These are phyloP conservation scores for Dendrobium huoshanense DNA, from an alignment of 106 monocot genomes.

Conservation along the genomic window DNA sequence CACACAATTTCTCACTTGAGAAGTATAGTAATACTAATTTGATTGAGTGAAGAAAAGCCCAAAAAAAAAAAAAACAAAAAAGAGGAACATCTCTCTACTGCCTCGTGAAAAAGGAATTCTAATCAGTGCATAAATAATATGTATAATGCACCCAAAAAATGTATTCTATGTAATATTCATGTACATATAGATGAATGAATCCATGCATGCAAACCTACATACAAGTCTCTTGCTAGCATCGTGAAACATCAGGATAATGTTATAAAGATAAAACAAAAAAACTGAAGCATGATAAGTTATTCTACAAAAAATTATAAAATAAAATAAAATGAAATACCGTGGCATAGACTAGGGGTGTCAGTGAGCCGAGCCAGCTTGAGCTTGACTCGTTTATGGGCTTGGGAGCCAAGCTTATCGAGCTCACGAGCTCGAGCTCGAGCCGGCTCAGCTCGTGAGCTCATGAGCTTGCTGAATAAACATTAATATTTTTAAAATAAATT, in stretches of 20 bases:
- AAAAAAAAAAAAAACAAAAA: neutral
- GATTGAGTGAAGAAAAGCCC: neutral
- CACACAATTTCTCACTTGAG: neutral
- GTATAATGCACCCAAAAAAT: neutral
- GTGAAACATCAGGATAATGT: neutral
- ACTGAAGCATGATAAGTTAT: too few relatives aligned
- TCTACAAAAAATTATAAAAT: too few relatives aligned
- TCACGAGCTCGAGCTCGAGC: too few relatives aligned
- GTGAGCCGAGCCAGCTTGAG: too few relatives aligned
- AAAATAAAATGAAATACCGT: too few relatives aligned
- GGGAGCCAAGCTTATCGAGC: too few relatives aligned
- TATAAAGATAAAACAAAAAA: neutral
- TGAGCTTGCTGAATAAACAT: too few relatives aligned
- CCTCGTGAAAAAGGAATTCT: neutral
- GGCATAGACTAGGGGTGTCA: too few relatives aligned
- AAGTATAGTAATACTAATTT: neutral
- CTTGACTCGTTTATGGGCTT: too few relatives aligned
- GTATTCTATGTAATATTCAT: neutral
- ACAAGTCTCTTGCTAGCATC: neutral
- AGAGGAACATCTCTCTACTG: neutral
- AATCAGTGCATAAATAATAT: neutral
- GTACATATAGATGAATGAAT: neutral
- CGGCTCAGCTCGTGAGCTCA: too few relatives aligned
- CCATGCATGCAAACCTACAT: conserved; percentile 1
- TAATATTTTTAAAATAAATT: too few relatives aligned